Percentiles rank a stretch among this genome's conserved stretches.
Evolutionary conservation across 768 basidiomycete species (phyloP).

Genomic region (Sarcomyxa edulis): DNA sequence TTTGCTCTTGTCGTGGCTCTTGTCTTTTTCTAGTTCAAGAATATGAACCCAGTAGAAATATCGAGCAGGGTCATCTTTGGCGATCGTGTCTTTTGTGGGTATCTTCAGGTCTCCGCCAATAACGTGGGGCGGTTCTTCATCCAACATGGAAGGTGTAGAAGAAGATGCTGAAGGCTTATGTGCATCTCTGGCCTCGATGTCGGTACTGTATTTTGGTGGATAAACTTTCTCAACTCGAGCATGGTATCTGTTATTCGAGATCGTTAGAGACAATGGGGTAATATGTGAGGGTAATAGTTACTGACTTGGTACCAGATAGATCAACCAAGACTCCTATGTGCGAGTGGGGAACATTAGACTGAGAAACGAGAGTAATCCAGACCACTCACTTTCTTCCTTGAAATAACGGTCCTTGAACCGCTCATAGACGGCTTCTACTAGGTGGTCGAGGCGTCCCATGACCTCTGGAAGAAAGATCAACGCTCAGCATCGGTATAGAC

Average conservation of each 20-base stretch:
- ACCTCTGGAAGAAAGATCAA: conserved; percentile 60
- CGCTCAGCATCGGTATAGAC: conserved; percentile 11
- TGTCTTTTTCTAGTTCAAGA: conserved; percentile 70
- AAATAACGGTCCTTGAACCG: conserved; percentile 97
- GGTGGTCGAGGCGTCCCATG: conserved; percentile 90
- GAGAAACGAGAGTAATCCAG: background rate
- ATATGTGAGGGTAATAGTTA: conserved; percentile 7
- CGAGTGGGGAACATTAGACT: background rate
- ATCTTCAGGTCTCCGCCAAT: conserved; percentile 78
- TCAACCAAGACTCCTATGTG: conserved; percentile 78
- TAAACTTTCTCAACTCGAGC: conserved; percentile 77
- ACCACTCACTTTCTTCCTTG: conserved; percentile 75
- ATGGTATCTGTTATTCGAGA: conserved; percentile 54
- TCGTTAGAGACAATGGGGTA: conserved; percentile 9
- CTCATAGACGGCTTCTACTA: conserved; percentile 93
- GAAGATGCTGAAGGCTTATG: conserved; percentile 35
- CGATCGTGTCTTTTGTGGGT: conserved; percentile 62
- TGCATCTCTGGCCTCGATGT: conserved; percentile 42
- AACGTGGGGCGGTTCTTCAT: conserved; percentile 57
- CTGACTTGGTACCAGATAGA: conserved; percentile 79
- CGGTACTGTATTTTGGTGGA: conserved; percentile 52
- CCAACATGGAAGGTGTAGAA: conserved; percentile 29
- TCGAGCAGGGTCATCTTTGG: conserved; percentile 69
- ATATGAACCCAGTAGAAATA: conserved; percentile 91
- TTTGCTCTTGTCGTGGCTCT: conserved; percentile 57